Conservation (phyloP, 345 rosid species). For the Bruguiera gymnorhiza region DNA sequence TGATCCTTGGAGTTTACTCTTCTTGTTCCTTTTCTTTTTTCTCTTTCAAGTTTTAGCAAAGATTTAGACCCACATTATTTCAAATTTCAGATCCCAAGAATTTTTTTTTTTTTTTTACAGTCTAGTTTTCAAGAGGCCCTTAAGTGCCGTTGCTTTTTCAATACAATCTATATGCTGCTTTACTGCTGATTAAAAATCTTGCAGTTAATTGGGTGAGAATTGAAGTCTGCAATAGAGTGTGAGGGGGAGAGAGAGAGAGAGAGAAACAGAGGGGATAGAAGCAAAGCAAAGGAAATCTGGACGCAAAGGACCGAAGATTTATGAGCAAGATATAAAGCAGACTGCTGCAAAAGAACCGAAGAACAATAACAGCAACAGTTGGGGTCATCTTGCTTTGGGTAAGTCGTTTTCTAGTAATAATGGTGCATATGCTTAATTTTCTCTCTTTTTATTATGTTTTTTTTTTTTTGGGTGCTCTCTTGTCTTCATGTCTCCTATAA, state of each 20-base stretch:
- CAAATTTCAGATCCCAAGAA: background rate
- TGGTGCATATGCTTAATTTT: conserved; percentile 21
- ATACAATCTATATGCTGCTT: background rate
- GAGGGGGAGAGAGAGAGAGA: background rate
- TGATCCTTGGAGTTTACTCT: background rate
- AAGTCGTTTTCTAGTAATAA: conserved; percentile 52
- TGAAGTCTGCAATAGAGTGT: background rate
- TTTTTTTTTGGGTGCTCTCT: no score
- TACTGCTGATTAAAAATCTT: background rate
- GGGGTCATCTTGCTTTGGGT: conserved; percentile 22
- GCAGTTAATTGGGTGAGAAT: conserved; percentile 13
- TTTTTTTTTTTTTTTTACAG: no score
- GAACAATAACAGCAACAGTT: background rate
- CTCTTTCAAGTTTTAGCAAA: background rate
- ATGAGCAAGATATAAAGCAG: conserved; percentile 13
- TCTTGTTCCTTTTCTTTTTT: background rate
- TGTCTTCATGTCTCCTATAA: no score
- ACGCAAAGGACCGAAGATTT: conserved; percentile 1
- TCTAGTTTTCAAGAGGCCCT: background rate
- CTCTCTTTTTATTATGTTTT: background rate
- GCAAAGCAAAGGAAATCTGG: conserved; percentile 2
- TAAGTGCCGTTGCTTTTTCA: background rate
- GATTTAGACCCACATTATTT: background rate
- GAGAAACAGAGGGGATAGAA: background rate
- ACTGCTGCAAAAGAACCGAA: conserved; percentile 26